phyloP scores from a whole-genome alignment of 73 alveolate species.

The Uronychia binucleata region DNA sequence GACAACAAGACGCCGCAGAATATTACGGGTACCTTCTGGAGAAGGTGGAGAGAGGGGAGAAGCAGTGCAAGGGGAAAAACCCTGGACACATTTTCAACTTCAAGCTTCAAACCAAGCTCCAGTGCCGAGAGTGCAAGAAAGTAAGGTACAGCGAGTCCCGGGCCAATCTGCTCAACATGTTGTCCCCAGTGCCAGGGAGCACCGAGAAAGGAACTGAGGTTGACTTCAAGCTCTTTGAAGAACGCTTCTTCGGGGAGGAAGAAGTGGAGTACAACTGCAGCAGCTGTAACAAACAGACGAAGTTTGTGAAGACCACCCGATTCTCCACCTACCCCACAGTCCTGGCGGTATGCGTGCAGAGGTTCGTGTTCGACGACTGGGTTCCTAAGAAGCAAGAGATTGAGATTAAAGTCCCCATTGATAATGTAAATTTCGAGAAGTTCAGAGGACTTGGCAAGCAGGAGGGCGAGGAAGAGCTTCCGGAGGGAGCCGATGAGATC shows the following conservation, averaged over 20 bases:
- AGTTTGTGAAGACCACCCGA: slow-evolving; percentile 76
- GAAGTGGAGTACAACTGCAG: slow-evolving; percentile 86
- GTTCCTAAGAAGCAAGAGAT: slow-evolving; percentile 96
- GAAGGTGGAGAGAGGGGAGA: slow-evolving; percentile 80
- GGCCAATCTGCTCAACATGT: slow-evolving; percentile 20
- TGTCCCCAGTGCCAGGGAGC: slow-evolving; percentile 36
- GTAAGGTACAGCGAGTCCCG: slow-evolving; percentile 65
- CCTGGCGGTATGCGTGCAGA: slow-evolving; percentile 82
- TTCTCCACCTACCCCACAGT: slow-evolving; percentile 86
- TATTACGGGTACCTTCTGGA: slow-evolving; percentile 81
- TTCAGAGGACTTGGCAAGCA: slow-evolving; percentile 65
- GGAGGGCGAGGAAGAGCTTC: slow-evolving; percentile 70
- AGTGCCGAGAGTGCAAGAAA: slow-evolving; percentile 92
- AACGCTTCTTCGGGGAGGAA: slow-evolving; percentile 86
- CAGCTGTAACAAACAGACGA: slow-evolving; percentile 74
- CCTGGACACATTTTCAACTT: slow-evolving; percentile 89
- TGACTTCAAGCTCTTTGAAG: slow-evolving; percentile 73
- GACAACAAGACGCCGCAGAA: slow-evolving; percentile 99
- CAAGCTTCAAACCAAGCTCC: slow-evolving; percentile 80
- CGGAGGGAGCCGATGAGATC: slow-evolving; percentile 66
- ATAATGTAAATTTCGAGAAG: slow-evolving; percentile 71
- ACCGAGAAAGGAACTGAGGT: slow-evolving; percentile 52
- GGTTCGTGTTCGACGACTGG: slow-evolving; percentile 97
- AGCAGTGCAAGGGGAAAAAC: slow-evolving; percentile 47
- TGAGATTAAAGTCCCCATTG: slow-evolving; percentile 70